Percentiles rank a stretch among this genome's conserved stretches.
Evolutionary conservation across 257 asterid genomes (phyloP).

Genomic region (Solanum virginianum): DNA sequence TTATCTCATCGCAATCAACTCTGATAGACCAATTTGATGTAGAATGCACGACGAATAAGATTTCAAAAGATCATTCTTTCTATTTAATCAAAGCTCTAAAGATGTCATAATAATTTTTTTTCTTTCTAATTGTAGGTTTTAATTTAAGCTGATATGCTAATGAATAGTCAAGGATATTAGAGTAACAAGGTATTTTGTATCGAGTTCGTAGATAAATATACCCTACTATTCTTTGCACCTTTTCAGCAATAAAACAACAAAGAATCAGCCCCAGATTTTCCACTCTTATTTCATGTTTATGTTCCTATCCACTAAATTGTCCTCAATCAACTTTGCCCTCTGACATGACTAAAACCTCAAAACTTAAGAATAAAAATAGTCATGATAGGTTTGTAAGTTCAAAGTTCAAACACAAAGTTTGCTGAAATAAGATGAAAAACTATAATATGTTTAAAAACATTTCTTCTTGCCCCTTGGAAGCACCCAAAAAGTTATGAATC

Average conservation of each 20-base stretch:
- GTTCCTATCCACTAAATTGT: neutral
- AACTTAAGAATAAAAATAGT: neutral
- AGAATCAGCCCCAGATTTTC: neutral
- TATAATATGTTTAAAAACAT: neutral
- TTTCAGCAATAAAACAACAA: neutral
- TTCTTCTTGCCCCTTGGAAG: neutral
- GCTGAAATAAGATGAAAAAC: neutral
- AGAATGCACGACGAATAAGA: neutral
- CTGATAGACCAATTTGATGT: neutral
- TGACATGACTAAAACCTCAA: neutral
- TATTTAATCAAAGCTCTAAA: neutral
- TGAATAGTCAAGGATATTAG: neutral
- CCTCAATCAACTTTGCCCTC: neutral
- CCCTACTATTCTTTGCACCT: neutral
- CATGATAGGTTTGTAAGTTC: neutral
- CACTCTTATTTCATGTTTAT: neutral
- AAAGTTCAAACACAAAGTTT: neutral
- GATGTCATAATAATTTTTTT: neutral
- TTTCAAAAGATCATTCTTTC: neutral
- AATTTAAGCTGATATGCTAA: neutral
- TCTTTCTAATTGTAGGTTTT: neutral
- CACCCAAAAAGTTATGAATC: neutral
- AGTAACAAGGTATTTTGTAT: neutral
- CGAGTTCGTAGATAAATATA: neutral
- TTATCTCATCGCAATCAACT: neutral